Conservation (phyloP, 495 filamentous ascomycete species). For the Lophium mytilinum region DNA sequence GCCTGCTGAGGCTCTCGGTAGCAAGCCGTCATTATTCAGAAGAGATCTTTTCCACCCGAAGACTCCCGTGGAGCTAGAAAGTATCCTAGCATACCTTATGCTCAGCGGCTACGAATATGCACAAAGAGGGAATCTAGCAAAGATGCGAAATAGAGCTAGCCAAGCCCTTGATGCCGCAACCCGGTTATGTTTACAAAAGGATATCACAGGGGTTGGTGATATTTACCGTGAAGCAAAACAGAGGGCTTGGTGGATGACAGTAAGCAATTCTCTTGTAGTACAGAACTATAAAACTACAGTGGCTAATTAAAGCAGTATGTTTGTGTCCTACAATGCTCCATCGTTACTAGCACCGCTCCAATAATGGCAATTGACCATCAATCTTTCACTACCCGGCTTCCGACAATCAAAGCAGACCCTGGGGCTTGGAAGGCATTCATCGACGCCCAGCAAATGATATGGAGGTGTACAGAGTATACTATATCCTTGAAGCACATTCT, state of each 20-base stretch:
- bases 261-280: constrained; percentile 18
- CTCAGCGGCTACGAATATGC: constrained; percentile 54
- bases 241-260: constrained; percentile 58
- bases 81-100: constrained; percentile 46
- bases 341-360: constrained; percentile 47
- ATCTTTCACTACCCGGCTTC: constrained; percentile 50
- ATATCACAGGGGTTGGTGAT: constrained; percentile 40
- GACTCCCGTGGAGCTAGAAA: constrained; percentile 47
- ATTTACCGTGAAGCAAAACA: constrained; percentile 45
- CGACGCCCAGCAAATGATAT: constrained; percentile 52
- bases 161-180: constrained; percentile 49
- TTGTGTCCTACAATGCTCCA: constrained; percentile 51
- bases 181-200: constrained; percentile 43
- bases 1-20: constrained; percentile 45
- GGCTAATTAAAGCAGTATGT: constrained; percentile 39
- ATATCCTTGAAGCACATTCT: background rate
- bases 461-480: constrained; percentile 31
- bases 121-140: constrained; percentile 53
- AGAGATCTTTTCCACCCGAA: constrained; percentile 45
- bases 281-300: background rate
- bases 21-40: constrained; percentile 35
- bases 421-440: constrained; percentile 51
- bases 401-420: constrained; percentile 43
- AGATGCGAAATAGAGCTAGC: constrained; percentile 52
- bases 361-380: constrained; percentile 48